Conservation (phyloP, 768 basidiomycete genomes). For the Myochromella boudieri region DNA sequence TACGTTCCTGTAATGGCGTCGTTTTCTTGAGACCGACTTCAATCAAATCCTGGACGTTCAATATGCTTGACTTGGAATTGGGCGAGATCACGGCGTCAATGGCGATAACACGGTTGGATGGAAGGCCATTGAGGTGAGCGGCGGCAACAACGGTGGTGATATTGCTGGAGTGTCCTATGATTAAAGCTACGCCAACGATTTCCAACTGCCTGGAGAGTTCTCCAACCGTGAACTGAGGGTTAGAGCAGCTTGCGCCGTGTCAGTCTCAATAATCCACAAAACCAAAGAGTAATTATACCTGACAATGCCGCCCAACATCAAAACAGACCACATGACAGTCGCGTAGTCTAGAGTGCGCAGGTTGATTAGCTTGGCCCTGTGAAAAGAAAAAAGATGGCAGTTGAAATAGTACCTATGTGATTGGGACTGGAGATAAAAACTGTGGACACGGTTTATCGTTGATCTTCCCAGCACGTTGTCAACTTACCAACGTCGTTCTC, state of each 20-base stretch:
- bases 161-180: conserved; percentile 43
- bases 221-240: conserved; percentile 50
- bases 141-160: conserved; percentile 37
- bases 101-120: conserved; percentile 38
- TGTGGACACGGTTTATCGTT: conserved; percentile 17
- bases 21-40: conserved; percentile 20
- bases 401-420: conserved; percentile 40
- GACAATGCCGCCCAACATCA: conserved; percentile 49
- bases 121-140: conserved; percentile 30
- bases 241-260: conserved; percentile 45
- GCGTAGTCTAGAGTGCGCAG: conserved; percentile 40
- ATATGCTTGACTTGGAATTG: conserved; percentile 9
- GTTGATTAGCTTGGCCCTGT: background rate
- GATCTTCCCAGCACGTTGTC: background rate
- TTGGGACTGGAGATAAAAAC: conserved; percentile 57
- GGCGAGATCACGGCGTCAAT: conserved; percentile 26
- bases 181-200: conserved; percentile 38
- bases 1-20: conserved; percentile 40
- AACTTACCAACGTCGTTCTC: conserved; percentile 51
- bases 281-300: conserved; percentile 34
- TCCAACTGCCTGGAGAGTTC: conserved; percentile 55
- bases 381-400: too few species aligned
- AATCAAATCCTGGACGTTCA: conserved; percentile 27
- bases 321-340: conserved; percentile 48
- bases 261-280: background rate